Percentiles rank a stretch among this genome's conserved stretches.
These are phyloP conservation scores for Diaporthe ilicicola DNA, from an alignment of 2,329 filamentous ascomycete species.

Conservation along the genomic window DNA sequence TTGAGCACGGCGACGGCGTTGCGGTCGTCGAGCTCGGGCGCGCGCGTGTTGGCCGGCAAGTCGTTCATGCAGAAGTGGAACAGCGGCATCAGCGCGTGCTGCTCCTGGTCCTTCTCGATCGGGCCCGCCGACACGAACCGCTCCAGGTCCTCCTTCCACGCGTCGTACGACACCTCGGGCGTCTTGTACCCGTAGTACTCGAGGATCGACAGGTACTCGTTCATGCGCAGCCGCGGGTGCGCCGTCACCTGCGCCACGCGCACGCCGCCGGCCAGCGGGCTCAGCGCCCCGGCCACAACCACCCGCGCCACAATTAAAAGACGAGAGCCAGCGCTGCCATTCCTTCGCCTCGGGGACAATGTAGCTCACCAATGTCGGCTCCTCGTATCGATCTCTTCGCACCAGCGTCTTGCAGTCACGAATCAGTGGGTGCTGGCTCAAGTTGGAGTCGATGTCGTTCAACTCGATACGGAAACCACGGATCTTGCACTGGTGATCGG, in stretches of 20 bases:
- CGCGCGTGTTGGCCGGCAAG: constrained; percentile 73
- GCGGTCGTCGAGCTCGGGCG: constrained; percentile 77
- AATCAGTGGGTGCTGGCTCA: constrained; percentile 78
- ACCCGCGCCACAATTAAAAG: constrained; percentile 73
- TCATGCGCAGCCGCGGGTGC: constrained; percentile 81
- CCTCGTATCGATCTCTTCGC: constrained; percentile 83
- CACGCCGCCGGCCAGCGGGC: constrained; percentile 58
- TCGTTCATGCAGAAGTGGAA: constrained; percentile 78
- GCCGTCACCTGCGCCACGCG: constrained; percentile 81
- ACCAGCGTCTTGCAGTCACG: constrained; percentile 88
- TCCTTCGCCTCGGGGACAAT: constrained; percentile 82
- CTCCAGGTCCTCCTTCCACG: constrained; percentile 75
- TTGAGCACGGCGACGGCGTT: constrained; percentile 73
- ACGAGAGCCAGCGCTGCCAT: constrained; percentile 75
- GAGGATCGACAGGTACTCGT: constrained; percentile 77
- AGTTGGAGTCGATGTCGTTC: constrained; percentile 87
- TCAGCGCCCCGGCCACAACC: constrained; percentile 77
- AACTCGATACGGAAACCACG: constrained; percentile 96
- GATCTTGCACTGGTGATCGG: constrained; percentile 93
- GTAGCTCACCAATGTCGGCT: constrained; percentile 87
- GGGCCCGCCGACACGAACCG: constrained; percentile 69
- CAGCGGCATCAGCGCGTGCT: constrained; percentile 77
- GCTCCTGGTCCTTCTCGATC: constrained; percentile 65
- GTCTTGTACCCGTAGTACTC: constrained; percentile 77
- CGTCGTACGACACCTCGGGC: constrained; percentile 71